Evolutionary conservation across 805 yeast genomes (phyloP).

Genomic region (Lachancea fermentati): DNA sequence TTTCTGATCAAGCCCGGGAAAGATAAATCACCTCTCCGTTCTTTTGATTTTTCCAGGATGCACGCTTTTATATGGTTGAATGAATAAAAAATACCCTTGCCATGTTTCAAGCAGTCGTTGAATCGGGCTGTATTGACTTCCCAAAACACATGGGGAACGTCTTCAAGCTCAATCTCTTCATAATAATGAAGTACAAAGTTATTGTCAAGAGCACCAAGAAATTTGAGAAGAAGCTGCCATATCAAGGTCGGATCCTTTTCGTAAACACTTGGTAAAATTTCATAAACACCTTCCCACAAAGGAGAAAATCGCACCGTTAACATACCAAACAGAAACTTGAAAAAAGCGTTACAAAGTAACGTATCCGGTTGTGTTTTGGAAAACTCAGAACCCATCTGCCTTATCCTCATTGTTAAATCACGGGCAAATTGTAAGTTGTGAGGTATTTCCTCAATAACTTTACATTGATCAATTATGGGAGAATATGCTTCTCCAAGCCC

Average conservation of each 20-base stretch:
- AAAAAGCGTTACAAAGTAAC: conserved; percentile 29
- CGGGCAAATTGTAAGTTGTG: conserved; percentile 63
- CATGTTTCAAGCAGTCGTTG: conserved; percentile 34
- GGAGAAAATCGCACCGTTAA: conserved; percentile 76
- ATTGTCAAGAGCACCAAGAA: conserved; percentile 27
- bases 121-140: conserved; percentile 43
- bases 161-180: conserved; percentile 11
- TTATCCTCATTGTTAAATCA: conserved; percentile 63
- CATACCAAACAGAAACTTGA: conserved; percentile 59
- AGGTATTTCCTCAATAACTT: conserved; percentile 67
- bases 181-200: conserved; percentile 17
- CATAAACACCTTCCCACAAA: conserved; percentile 72
- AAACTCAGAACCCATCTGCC: conserved; percentile 49
- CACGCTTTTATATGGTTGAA: conserved; percentile 35
- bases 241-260: conserved; percentile 39
- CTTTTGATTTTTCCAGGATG: conserved; percentile 35
- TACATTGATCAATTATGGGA: conserved; percentile 43
- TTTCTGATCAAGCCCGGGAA: conserved; percentile 46
- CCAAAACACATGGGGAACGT: conserved; percentile 29
- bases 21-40: conserved; percentile 32
- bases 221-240: conserved; percentile 49
- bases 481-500: conserved; percentile 31
- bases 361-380: conserved; percentile 26
- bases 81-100: conserved; percentile 25
- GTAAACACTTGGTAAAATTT: conserved; percentile 46